Evolutionary conservation across 352 stramenopile species (phyloP).

Genomic region (Thalassiosira pacifica): DNA sequence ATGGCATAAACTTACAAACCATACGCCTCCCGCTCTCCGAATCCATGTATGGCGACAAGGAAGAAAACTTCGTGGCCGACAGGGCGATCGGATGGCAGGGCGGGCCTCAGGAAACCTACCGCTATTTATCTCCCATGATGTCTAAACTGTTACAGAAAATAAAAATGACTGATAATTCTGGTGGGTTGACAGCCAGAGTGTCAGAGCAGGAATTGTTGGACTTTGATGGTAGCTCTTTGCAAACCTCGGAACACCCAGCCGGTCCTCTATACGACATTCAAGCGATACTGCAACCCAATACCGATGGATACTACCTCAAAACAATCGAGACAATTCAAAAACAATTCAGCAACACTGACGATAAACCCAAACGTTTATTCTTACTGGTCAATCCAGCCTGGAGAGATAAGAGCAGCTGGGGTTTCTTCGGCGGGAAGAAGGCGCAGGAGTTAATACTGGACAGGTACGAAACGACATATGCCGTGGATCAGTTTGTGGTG

Average conservation of each 20-base stretch:
- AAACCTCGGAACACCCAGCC: slow-evolving; percentile 42
- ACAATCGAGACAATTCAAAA: slow-evolving; percentile 40
- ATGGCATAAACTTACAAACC: slow-evolving; percentile 47
- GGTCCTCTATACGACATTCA: slow-evolving; percentile 47
- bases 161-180: slow-evolving; percentile 18
- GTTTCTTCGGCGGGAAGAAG: slow-evolving; percentile 40
- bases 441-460: slow-evolving; percentile 49
- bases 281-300: slow-evolving; percentile 53
- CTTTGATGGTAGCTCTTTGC: slow-evolving; percentile 44
- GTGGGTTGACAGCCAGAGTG: slow-evolving; percentile 26
- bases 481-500: slow-evolving; percentile 54
- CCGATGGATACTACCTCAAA: slow-evolving; percentile 52
- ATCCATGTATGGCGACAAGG: slow-evolving; percentile 45
- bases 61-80: slow-evolving; percentile 52
- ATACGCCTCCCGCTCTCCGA: slow-evolving; percentile 48
- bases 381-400: slow-evolving; percentile 55
- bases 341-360: slow-evolving; percentile 38
- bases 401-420: slow-evolving; percentile 45
- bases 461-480: slow-evolving; percentile 49
- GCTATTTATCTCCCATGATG: slow-evolving; percentile 48
- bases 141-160: slow-evolving; percentile 31
- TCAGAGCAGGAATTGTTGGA: slow-evolving; percentile 51
- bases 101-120: slow-evolving; percentile 51
- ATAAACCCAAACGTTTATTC: slow-evolving; percentile 43
- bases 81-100: slow-evolving; percentile 58